Conservation (phyloP, 2,329 filamentous ascomycete genomes). For the Cladosporium sp. region DNA sequence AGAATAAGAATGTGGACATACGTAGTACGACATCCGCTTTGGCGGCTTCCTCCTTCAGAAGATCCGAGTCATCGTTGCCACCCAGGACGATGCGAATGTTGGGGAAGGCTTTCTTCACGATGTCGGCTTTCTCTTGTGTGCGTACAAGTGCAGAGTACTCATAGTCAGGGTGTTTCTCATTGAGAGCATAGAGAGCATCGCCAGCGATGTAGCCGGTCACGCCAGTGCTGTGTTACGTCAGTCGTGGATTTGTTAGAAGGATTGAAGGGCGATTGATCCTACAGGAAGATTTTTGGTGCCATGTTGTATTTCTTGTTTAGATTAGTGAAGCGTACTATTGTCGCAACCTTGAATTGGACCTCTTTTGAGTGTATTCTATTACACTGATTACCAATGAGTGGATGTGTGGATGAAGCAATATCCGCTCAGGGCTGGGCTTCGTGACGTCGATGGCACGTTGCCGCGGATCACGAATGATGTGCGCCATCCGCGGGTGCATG, state of each 20-base stretch:
- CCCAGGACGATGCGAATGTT: constrained; percentile 53
- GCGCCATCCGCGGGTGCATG: background rate
- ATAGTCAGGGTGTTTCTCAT: constrained; percentile 51
- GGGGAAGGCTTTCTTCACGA: constrained; percentile 38
- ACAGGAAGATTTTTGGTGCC: constrained; percentile 35
- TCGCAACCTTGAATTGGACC: background rate
- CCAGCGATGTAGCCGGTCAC: constrained; percentile 47
- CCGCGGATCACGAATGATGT: background rate
- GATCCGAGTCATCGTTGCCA: constrained; percentile 46
- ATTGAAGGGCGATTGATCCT: constrained; percentile 1
- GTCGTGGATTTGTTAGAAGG: background rate
- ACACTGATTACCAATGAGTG: background rate
- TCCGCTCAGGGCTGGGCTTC: background rate
- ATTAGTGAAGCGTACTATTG: background rate
- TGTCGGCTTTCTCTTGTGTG: constrained; percentile 50
- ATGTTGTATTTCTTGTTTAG: constrained; percentile 16
- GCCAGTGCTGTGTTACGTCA: constrained; percentile 27
- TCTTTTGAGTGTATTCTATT: background rate
- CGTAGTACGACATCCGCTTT: constrained; percentile 55
- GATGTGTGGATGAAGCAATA: constrained; percentile 11
- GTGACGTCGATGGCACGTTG: background rate
- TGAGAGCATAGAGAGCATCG: constrained; percentile 47
- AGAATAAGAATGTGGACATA: constrained; percentile 11
- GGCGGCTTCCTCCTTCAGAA: constrained; percentile 50
- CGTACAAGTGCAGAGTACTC: constrained; percentile 52